Evolutionary conservation across 352 stramenopile genomes (phyloP), one percentile per base, ranked within the genome.

Genomic region (Pythium dissimile): DNA sequence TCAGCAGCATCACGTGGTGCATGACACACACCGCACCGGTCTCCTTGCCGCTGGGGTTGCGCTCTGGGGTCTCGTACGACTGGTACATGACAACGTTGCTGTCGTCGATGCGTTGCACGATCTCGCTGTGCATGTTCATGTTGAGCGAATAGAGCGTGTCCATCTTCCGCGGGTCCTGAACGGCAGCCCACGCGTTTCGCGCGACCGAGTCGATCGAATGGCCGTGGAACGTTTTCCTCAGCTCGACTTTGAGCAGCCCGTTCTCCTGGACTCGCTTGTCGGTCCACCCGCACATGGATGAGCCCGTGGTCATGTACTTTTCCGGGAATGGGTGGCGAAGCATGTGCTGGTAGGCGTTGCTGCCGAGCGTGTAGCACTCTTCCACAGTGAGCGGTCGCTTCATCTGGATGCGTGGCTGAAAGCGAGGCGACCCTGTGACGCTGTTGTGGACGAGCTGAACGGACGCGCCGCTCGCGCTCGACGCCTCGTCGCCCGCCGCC

Each of bases 11-110:
- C n/a, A 67, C 38, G 35, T 60, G 47, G 38, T 63, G 52, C 53
- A 67, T 54, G 26, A 63, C 60, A 7, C 26, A 32, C 15, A 59
- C 26, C 3, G 41, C 45, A 7, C 48, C 60, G 9, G 58, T 65
- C 35, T 65, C 58, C 1, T 44, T 31, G 23, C 58, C 58, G 13
- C 3, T 53, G 6, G 59, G 28, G 42, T 73, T 53, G 34, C 53
- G 49, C 48, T 72, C 59, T 10, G 38, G 54, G 0, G 64, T 67
- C 39, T 73, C 64, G 52, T 65, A 73, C 38, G 67, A 59, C 39
- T 72, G 66, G 51, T 75, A 74, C 54, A 77, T 58, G 49, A 75
- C 66, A 11, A 70, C 43, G 43, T 77, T 77, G 58, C 47, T 67
- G 15, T 62, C 54, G 42, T 77, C 66, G 21, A 77, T 70, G 15